These are phyloP conservation scores for Hyparrhenia diplandra DNA, from an alignment of 176 grass and related monocot species.

Conservation along the genomic window DNA sequence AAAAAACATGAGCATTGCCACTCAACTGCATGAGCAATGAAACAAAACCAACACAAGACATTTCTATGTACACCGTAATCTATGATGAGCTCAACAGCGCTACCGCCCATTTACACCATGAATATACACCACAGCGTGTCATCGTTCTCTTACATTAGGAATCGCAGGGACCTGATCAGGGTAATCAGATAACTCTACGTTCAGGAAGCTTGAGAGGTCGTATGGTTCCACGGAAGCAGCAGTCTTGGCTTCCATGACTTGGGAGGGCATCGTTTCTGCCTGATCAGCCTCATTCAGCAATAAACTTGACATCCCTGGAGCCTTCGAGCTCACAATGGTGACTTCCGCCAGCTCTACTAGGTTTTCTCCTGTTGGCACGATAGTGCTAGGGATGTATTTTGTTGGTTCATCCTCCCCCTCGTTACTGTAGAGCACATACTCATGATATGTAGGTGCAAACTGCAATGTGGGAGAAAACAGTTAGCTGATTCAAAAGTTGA, in stretches of 20 bases:
- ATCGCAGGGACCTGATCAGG: conserved; percentile 47
- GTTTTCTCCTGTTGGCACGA: conserved; percentile 57
- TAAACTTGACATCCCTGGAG: conserved; percentile 12
- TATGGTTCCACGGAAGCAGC: conserved; percentile 35
- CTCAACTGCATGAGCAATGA: not conserved
- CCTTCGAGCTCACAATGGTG: conserved; percentile 21
- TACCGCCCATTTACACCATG: not conserved
- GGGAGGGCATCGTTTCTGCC: conserved; percentile 49
- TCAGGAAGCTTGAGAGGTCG: conserved; percentile 41
- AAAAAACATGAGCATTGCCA: not conserved
- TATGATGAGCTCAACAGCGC: conserved; percentile 10
- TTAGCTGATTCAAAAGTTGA: not conserved
- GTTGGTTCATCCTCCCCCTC: conserved; percentile 42
- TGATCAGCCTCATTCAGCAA: conserved; percentile 28
- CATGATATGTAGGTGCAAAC: conserved; percentile 95
- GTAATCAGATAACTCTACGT: conserved; percentile 48
- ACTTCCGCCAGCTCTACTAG: conserved; percentile 55
- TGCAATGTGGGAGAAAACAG: conserved; percentile 12
- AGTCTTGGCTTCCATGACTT: conserved; percentile 34
- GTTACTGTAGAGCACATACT: conserved; percentile 85
- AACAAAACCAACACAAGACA: not conserved
- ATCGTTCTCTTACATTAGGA: conserved; percentile 20
- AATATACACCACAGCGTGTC: conserved; percentile 9
- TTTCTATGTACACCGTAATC: conserved; percentile 38
- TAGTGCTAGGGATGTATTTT: conserved; percentile 66